These are phyloP conservation scores for Fragaria vesca DNA, from an alignment of 306 rosid genomes.

Conservation along the genomic window DNA sequence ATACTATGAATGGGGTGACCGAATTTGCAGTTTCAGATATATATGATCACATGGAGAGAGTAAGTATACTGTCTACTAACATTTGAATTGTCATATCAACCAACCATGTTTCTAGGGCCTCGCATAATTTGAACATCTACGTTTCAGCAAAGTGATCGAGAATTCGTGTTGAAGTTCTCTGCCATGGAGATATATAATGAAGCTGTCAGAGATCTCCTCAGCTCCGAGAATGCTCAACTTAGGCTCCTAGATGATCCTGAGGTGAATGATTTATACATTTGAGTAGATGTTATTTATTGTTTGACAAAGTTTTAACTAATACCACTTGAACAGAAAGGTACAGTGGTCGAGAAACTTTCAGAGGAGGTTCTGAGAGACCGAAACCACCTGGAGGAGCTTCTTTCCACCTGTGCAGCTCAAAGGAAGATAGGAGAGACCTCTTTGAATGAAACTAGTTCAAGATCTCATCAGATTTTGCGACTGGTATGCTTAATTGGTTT, in stretches of 20 bases:
- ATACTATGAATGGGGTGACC: conserved; percentile 85
- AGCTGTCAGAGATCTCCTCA: conserved; percentile 80
- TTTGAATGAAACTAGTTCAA: conserved; percentile 84
- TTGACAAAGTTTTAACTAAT: conserved; percentile 16
- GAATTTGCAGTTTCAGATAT: conserved; percentile 67
- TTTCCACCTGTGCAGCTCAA: conserved; percentile 74
- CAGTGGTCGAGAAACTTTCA: conserved; percentile 72
- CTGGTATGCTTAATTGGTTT: conserved; percentile 52
- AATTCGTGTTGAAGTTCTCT: conserved; percentile 73
- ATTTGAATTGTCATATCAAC: neutral
- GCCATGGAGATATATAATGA: conserved; percentile 95
- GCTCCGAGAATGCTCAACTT: conserved; percentile 46
- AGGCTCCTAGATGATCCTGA: conserved; percentile 92
- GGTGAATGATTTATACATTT: conserved; percentile 38
- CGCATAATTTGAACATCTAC: conserved; percentile 19
- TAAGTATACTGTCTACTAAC: conserved; percentile 15
- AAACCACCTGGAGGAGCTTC: conserved; percentile 58
- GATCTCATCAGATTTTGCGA: conserved; percentile 95
- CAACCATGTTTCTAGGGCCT: neutral
- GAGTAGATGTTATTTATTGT: conserved; percentile 6
- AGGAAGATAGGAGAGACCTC: conserved; percentile 92
- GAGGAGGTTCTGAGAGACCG: conserved; percentile 65
- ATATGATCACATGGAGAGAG: conserved; percentile 60
- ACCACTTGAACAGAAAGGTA: conserved; percentile 63
- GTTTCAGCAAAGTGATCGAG: conserved; percentile 64